Evolutionary conservation across 164 flowering plant species (phyloP).

Genomic region (Annona squamosa): DNA sequence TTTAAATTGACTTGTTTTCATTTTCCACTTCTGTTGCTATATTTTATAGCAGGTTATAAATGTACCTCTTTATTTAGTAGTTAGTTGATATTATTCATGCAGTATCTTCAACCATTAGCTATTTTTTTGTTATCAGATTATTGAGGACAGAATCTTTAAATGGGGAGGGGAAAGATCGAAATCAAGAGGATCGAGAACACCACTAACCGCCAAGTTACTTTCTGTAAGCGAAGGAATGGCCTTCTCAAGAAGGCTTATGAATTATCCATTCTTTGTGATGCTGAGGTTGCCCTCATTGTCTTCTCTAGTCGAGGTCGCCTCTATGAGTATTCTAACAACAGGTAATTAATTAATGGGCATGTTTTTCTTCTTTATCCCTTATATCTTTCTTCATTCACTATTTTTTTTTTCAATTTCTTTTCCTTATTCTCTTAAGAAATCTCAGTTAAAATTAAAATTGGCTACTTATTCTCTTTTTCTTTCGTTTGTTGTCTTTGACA

Average conservation of each 20-base stretch:
- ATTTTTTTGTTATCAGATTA: background rate
- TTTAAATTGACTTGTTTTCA: too few relatives aligned
- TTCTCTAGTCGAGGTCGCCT: conserved; percentile 31
- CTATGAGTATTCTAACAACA: conserved; percentile 26
- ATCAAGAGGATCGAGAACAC: conserved; percentile 31
- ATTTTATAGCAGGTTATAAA: too few relatives aligned
- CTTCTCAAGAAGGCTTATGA: conserved; percentile 30
- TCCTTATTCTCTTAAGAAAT: background rate
- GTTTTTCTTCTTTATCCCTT: background rate
- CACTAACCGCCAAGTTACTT: conserved; percentile 28
- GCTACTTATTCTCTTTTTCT: too few relatives aligned
- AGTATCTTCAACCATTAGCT: background rate
- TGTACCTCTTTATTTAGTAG: too few relatives aligned
- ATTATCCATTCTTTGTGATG: conserved; percentile 28
- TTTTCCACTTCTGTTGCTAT: too few relatives aligned
- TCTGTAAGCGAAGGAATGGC: conserved; percentile 28
- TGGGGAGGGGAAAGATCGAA: conserved; percentile 31
- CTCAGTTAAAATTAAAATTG: background rate
- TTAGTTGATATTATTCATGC: background rate
- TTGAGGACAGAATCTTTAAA: conserved; percentile 2
- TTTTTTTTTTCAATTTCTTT: background rate
- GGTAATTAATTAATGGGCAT: conserved; percentile 5
- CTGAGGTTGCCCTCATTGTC: conserved; percentile 26
- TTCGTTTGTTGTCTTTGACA: too few relatives aligned
- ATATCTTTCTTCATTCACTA: background rate